Evolutionary conservation across 345 rosid species (phyloP), one percentile per base, ranked within the genome.

Genomic region (Chamaenerion angustifolium): DNA sequence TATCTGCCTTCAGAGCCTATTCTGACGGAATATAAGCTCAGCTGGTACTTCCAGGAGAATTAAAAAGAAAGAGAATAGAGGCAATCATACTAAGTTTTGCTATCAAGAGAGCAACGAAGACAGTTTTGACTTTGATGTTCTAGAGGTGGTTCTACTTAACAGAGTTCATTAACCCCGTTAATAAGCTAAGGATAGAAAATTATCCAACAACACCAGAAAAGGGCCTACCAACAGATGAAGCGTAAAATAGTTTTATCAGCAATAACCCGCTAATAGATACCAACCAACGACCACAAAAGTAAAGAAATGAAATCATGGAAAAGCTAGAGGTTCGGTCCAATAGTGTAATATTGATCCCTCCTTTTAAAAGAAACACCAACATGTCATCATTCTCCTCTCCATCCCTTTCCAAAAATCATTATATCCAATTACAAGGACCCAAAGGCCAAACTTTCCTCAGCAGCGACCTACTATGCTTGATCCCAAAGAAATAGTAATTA

Each of bases 381-480:
- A 49, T 49, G 49, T 4, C 11, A 27, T 37, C 16, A 17, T 50
- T 49, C 48, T 18, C 52, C 11, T 19, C 14, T 16, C 25, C 16
- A 23, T 27, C 35, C 71, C 55, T 51, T 76, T 68, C 66, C 64
- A 66, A 66, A 56, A 67, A 67, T 19, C 50, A 66, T 68, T 71
- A 68, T 64, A 55, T 59, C 55, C 56, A 65, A 61, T 50, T 53
- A 61, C 71, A 73, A 21, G 25, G 25, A 21, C 25, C 25, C 25
- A 59, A 57, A 55, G 9, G 51, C 66, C 57, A 46, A 56, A 59
- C 70, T 58, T 50, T 62, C 16, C 15, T 45, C 25, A 27, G 67
- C 57, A 61, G 63, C 56, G 27, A 70, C 81, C 86, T 74, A 67
- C 76, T 65, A 76, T 73, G 80, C 93, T 82, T 82, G 61, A 56